These are phyloP conservation scores for Sclerotinia sclerotiorum DNA, from an alignment of 2,329 filamentous ascomycete genomes.

Conservation along the genomic window DNA sequence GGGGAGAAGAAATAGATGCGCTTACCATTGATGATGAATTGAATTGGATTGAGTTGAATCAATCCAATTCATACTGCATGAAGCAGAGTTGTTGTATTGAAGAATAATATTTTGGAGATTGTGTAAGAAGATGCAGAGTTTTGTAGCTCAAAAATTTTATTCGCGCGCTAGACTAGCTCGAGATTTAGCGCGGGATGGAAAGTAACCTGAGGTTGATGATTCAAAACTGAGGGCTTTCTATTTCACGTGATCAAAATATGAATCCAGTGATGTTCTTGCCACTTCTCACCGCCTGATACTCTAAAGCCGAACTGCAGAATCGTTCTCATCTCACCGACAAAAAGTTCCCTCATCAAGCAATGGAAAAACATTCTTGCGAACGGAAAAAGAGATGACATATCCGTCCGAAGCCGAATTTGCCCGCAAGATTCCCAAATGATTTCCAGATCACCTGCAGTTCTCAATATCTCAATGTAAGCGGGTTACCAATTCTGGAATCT, in stretches of 20 bases:
- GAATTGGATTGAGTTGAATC: background rate
- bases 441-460: background rate
- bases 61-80: conserved; percentile 23
- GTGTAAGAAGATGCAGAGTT: conserved; percentile 4
- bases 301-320: conserved; percentile 4
- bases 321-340: conserved; percentile 18
- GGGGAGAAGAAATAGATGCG: conserved; percentile 22
- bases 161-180: conserved; percentile 15
- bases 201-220: background rate
- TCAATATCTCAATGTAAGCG: background rate
- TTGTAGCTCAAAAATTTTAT: conserved; percentile 21
- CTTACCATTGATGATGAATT: conserved; percentile 31
- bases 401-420: conserved; percentile 15
- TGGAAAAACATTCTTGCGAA: conserved; percentile 21
- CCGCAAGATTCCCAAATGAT: background rate
- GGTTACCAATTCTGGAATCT: background rate
- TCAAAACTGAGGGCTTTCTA: too few species aligned
- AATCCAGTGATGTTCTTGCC: background rate
- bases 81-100: conserved; percentile 29
- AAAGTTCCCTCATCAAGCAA: background rate
- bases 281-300: background rate
- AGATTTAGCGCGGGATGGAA: background rate
- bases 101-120: background rate
- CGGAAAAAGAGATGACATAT: conserved; percentile 14
- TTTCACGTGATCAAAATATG: background rate